Percentiles rank a stretch among this genome's conserved stretches.
Conservation (phyloP, 2,329 filamentous ascomycete genomes). For the Calonectria multiphialidica region DNA sequence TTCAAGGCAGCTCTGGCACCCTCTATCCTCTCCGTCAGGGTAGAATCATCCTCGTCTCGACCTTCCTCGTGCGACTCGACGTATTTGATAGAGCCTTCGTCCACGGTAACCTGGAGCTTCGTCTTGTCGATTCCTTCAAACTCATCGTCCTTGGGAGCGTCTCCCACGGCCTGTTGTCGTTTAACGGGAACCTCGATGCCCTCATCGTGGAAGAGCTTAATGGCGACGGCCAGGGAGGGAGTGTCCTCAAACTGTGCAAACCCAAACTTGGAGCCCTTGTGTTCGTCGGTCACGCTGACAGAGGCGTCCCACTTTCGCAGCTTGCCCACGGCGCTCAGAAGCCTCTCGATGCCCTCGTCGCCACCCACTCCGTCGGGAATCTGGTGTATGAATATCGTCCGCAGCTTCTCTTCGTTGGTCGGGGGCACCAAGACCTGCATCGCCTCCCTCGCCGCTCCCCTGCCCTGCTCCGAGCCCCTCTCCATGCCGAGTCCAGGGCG, state of each 20-base stretch:
- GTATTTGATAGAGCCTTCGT: slow-evolving; percentile 86
- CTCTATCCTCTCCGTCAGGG: slow-evolving; percentile 76
- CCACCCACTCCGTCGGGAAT: slow-evolving; percentile 83
- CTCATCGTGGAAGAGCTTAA: slow-evolving; percentile 86
- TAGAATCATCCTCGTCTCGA: slow-evolving; percentile 74
- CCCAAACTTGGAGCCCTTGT: slow-evolving; percentile 88
- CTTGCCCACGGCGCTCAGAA: slow-evolving; percentile 82
- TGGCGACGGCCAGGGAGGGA: slow-evolving; percentile 86
- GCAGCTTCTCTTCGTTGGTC: slow-evolving; percentile 89
- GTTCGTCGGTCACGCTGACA: slow-evolving; percentile 69
- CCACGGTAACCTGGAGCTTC: slow-evolving; percentile 80
- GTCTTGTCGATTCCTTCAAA: slow-evolving; percentile 75
- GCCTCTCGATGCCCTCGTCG: slow-evolving; percentile 82
- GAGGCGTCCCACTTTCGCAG: slow-evolving; percentile 88
- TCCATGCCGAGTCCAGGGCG: slow-evolving; percentile 70
- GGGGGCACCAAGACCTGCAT: slow-evolving; percentile 83
- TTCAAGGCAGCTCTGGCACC: slow-evolving; percentile 76
- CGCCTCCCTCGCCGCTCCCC: slow-evolving; percentile 75
- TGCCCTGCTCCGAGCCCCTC: slow-evolving; percentile 74
- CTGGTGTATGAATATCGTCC: slow-evolving; percentile 90
- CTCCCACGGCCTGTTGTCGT: slow-evolving; percentile 71
- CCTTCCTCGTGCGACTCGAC: slow-evolving; percentile 83
- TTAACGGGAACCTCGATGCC: slow-evolving; percentile 86
- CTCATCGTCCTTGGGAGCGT: slow-evolving; percentile 56
- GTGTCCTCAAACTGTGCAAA: slow-evolving; percentile 96